Evolutionary conservation across 306 rosid genomes (phyloP), one percentile per base, ranked within the genome.

Genomic region (Urtica urens): DNA sequence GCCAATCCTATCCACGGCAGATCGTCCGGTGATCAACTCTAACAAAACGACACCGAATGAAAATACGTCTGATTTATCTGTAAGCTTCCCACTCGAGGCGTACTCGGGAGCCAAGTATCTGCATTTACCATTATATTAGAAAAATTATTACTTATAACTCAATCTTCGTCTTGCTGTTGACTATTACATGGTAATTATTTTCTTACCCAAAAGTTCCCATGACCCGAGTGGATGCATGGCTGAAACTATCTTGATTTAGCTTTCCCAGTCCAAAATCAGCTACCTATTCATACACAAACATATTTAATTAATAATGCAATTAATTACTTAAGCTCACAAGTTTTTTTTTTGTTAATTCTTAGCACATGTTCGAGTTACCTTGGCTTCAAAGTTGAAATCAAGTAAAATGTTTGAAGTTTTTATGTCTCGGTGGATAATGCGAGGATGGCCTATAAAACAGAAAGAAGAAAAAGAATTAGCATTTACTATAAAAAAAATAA

Each of bases 51-150:
- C 37, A 12, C 97, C 95, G 5, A 16, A 90, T 0, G 97, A 90
- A 72, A 90, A 90, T 13, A 90, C 85, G 44, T 90, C 95, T 2
- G 95, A 84, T 65, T 88, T 88, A 20, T 88, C 95, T 0, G 90
- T 88, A 62, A 88, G 66, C 75, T 88, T 88, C 21, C 95, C 97
- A 29, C 71, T 84, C 20, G 97, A 81, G 44, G 97, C 97, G 41
- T 84, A 84, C 59, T 88, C 97, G 13, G 97, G 97, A 56, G 97
- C 97, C 73, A 88, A 47, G 57, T 88, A 88, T 55, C 95, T 88
- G 54, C 37, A 58, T 57, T 31, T 27, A 21, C 5, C 12, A 18
- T 14, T 35, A n/a, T n/a, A n/a, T n/a, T n/a, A n/a, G n/a, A n/a
- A n/a, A n/a, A n/a, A n/a, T n/a, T n/a, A n/a, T n/a, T n/a, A n/a